Evolutionary conservation across 169 alveolate species (phyloP), one percentile per base, ranked within the genome.

Genomic region (Cyclospora cayetanensis): DNA sequence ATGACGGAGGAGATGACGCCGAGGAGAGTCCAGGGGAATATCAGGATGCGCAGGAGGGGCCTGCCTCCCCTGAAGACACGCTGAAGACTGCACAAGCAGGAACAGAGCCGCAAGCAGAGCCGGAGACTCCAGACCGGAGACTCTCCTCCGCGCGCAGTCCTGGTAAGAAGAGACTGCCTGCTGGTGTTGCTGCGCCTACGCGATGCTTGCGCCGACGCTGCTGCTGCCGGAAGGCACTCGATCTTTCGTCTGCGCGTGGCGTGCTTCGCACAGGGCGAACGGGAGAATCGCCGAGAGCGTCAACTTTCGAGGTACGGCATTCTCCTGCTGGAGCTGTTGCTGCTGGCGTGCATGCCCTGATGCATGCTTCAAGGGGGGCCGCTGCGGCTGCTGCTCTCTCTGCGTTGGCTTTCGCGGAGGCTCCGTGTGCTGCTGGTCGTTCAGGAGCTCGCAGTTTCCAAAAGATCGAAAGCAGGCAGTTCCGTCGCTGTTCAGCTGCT

Each of bases 401-500:
- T 12, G 20, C 25, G 60, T 1, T 46, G 60, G 25, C 60, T 46
- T 46, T n/a, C n/a, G 60, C 60, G 11, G 60, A 12, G 0, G 60
- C 60, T 46, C 25, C 60, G 11, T 12, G 25, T 46, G 60, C 60
- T 46, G 60, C 60, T 46, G 60, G 80, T 31, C 37, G 80, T 0
- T 68, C n/a, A n/a, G 39, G 53, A 35, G 80, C 80, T 34, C 53
- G 2, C 37, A n/a, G n/a, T n/a, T n/a, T n/a, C n/a, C n/a, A n/a
- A n/a, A n/a, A n/a, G n/a, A n/a, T n/a, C n/a, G n/a, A n/a, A n/a
- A n/a, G n/a, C n/a, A n/a, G n/a, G n/a, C n/a, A n/a, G n/a, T n/a
- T n/a, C n/a, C n/a, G n/a, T n/a, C n/a, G 80, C 53, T 68, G 80
- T 0, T 68, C n/a, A n/a, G 39, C 80, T 68, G 80, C 80, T 34